These are phyloP conservation scores for Beauveria sp. DNA, from an alignment of 2,329 filamentous ascomycete genomes.

Conservation along the genomic window DNA sequence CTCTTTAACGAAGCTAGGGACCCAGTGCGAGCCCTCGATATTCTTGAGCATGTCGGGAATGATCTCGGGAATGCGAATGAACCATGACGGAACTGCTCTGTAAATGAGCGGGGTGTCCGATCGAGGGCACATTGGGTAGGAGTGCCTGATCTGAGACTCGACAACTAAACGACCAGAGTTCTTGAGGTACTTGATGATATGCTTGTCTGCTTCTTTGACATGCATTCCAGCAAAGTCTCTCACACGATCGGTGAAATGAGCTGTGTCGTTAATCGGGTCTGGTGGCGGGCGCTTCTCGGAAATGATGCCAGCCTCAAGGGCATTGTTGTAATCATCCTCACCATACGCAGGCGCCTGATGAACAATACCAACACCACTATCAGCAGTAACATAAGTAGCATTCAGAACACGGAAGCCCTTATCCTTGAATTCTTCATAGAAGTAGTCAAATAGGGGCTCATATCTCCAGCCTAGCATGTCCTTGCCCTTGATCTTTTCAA, in stretches of 20 bases:
- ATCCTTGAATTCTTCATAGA: constrained; percentile 82
- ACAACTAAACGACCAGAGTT: constrained; percentile 67
- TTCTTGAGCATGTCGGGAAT: constrained; percentile 86
- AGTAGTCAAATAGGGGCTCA: constrained; percentile 82
- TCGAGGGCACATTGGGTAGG: constrained; percentile 87
- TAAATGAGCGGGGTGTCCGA: constrained; percentile 96
- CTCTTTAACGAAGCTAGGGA: constrained; percentile 84
- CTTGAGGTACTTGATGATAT: constrained; percentile 85
- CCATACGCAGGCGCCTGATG: constrained; percentile 91
- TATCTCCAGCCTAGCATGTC: constrained; percentile 88
- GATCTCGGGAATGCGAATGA: constrained; percentile 77
- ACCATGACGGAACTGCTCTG: constrained; percentile 88
- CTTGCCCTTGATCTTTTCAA: constrained; percentile 72
- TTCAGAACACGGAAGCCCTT: constrained; percentile 74
- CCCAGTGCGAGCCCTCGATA: constrained; percentile 86
- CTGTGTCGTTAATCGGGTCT: constrained; percentile 81
- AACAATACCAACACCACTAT: constrained; percentile 88
- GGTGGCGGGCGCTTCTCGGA: constrained; percentile 71
- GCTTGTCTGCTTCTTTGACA: constrained; percentile 87
- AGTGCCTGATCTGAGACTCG: constrained; percentile 82
- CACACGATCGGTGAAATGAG: constrained; percentile 69
- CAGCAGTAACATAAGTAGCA: constrained; percentile 78
- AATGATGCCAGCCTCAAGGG: constrained; percentile 68
- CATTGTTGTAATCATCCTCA: constrained; percentile 91
- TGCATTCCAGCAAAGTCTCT: constrained; percentile 78